Conservation (phyloP, 192 early-diverging fungal genomes). For the Phlyctochytrium planicorne region DNA sequence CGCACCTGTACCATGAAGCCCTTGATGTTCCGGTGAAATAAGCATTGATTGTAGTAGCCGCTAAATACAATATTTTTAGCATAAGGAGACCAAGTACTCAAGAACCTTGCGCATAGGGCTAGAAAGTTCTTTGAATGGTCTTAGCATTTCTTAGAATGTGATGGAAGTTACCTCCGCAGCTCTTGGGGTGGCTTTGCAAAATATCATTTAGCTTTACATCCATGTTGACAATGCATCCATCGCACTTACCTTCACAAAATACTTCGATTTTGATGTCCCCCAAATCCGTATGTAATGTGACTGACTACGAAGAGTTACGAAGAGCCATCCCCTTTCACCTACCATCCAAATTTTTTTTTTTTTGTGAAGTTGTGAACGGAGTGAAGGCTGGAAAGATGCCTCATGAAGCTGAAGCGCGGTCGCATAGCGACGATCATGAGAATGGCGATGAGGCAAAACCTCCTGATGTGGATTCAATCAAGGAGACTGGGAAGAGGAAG, state of each 20-base stretch:
- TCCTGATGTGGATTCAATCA: too few species aligned
- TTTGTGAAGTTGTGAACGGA: too few species aligned
- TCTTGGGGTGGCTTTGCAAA: constrained; percentile 51
- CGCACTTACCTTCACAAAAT: constrained; percentile 73
- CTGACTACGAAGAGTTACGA: constrained; percentile 57
- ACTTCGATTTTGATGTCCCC: constrained; percentile 95
- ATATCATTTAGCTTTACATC: not conserved
- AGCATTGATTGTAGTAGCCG: constrained; percentile 85
- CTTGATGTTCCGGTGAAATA: constrained; percentile 77
- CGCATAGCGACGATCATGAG: not conserved
- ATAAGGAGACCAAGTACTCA: not conserved
- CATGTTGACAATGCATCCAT: too few species aligned
- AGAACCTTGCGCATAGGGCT: constrained; percentile 84
- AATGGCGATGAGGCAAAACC: not conserved
- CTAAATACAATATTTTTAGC: constrained; percentile 15
- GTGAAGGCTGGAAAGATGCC: too few species aligned
- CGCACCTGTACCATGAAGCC: constrained; percentile 55
- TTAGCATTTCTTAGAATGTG: not conserved
- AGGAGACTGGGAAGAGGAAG: not conserved
- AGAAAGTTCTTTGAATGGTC: constrained; percentile 79
- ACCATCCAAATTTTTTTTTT: too few species aligned
- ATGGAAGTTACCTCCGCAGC: constrained; percentile 71
- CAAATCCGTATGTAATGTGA: constrained; percentile 88
- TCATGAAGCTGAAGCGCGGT: not conserved
- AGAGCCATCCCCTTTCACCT: too few species aligned